Evolutionary conservation across 306 rosid genomes (phyloP).

Genomic region (Vigna nakashimae): DNA sequence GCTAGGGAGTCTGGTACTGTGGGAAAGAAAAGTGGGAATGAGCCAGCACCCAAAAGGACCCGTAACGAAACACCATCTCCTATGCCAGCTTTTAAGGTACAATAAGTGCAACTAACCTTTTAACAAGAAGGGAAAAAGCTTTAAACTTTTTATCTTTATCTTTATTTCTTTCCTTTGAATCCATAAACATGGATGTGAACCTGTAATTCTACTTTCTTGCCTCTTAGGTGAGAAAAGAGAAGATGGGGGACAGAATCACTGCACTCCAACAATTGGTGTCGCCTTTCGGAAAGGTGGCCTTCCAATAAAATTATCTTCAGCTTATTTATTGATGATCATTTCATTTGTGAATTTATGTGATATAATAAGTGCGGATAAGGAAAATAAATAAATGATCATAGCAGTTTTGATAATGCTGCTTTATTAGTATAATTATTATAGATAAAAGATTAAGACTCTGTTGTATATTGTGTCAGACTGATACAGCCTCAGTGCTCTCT

Average conservation of each 20-base stretch:
- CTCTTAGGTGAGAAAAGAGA: conserved; percentile 93
- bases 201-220: conserved; percentile 42
- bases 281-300: conserved; percentile 97
- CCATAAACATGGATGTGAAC: conserved; percentile 48
- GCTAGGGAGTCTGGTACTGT: conserved; percentile 66
- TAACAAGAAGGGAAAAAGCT: conserved; percentile 39
- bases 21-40: conserved; percentile 83
- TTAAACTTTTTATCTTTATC: conserved; percentile 38
- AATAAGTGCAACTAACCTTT: conserved; percentile 51
- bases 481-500: conserved; percentile 99
- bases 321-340: conserved; percentile 50
- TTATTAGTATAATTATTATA: conserved; percentile 14
- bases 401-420: conserved; percentile 2
- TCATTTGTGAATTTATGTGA: conserved; percentile 44
- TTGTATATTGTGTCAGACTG: conserved; percentile 75
- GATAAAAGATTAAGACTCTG: conserved; percentile 39
- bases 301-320: conserved; percentile 32
- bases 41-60: conserved; percentile 79
- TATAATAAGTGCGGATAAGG: not conserved
- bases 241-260: conserved; percentile 99
- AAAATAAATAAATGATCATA: not conserved
- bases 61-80: conserved; percentile 86
- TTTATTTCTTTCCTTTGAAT: conserved; percentile 30
- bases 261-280: conserved; percentile 99
- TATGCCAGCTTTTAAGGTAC: conserved; percentile 99